A percentile compares a stretch with the other conserved stretches of the same genome.
These are phyloP conservation scores for Bipolaris victoriae DNA, from an alignment of 2,329 filamentous ascomycete genomes.

Conservation along the genomic window DNA sequence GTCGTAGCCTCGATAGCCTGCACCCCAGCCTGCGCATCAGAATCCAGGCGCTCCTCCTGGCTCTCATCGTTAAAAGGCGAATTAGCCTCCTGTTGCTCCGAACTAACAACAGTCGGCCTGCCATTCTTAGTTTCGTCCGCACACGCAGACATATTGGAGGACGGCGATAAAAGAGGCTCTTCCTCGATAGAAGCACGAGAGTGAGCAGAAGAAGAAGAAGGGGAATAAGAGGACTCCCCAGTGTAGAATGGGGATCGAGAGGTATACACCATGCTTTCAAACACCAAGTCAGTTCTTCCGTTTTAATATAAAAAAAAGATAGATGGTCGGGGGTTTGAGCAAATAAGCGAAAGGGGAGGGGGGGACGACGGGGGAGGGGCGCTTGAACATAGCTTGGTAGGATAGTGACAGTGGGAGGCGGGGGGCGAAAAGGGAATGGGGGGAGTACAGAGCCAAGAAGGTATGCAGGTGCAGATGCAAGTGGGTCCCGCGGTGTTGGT, in stretches of 20 bases:
- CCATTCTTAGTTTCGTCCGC: background rate
- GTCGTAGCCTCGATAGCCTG: conserved; percentile 15
- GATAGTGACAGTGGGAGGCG: background rate
- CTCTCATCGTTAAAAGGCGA: background rate
- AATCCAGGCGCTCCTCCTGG: background rate
- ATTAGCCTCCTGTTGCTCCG: background rate
- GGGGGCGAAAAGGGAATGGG: no score
- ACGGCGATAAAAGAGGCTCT: conserved; percentile 2
- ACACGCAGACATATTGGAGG: background rate
- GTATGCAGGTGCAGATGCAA: background rate
- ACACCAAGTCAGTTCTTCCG: no score
- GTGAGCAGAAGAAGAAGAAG: background rate
- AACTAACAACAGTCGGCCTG: background rate
- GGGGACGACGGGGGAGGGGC: no score
- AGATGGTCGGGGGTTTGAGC: background rate
- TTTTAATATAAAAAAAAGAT: background rate
- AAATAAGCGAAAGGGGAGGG: background rate
- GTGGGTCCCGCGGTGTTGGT: background rate
- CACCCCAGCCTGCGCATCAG: conserved; percentile 8
- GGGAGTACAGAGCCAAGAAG: background rate
- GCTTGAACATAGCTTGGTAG: no score
- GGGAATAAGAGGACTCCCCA: background rate
- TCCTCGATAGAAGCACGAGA: background rate
- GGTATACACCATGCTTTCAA: background rate
- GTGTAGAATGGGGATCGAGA: background rate